Evolutionary conservation across 345 rosid species (phyloP).

Genomic region (Mallotus nudiflorus): DNA sequence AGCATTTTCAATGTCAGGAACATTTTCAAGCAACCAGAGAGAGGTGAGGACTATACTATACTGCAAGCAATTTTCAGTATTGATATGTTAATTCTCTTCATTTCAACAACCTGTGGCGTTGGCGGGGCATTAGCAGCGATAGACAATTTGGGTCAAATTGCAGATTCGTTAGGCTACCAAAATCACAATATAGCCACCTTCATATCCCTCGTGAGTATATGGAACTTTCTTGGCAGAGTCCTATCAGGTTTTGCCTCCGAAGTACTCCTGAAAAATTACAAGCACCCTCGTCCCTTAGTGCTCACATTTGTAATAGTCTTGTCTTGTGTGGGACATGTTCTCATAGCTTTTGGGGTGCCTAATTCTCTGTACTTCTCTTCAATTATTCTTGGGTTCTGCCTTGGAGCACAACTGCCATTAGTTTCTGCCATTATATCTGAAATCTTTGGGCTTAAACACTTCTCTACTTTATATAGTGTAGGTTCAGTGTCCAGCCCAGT

Average conservation of each 20-base stretch:
- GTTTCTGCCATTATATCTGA: slow-evolving; percentile 21
- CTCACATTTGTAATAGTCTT: slow-evolving; percentile 13
- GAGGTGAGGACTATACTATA: slow-evolving; percentile 24
- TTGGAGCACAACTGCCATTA: slow-evolving; percentile 28
- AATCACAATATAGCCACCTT: slow-evolving; percentile 12
- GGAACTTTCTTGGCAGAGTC: slow-evolving; percentile 26
- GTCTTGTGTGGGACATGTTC: slow-evolving; percentile 19
- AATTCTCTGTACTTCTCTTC: slow-evolving; percentile 23
- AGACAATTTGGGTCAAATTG: slow-evolving; percentile 30
- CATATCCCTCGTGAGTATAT: slow-evolving; percentile 21
- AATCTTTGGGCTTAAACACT: slow-evolving; percentile 26
- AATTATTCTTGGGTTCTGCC: slow-evolving; percentile 23
- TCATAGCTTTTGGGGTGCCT: slow-evolving; percentile 18
- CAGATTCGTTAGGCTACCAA: slow-evolving; percentile 21
- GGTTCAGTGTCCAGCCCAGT: slow-evolving; percentile 26
- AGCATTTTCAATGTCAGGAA: neutral
- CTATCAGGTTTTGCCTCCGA: slow-evolving; percentile 25
- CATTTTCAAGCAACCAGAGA: slow-evolving; percentile 12
- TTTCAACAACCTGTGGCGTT: slow-evolving; percentile 23
- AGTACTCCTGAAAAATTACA: slow-evolving; percentile 12
- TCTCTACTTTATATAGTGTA: slow-evolving; percentile 20
- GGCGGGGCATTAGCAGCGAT: slow-evolving; percentile 25
- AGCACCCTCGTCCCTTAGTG: slow-evolving; percentile 17
- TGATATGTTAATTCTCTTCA: slow-evolving; percentile 20
- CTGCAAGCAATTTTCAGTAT: slow-evolving; percentile 24